Conservation (phyloP, 1,284 basidiomycete genomes). For the Ceratorhiza oryzae-sativae region DNA sequence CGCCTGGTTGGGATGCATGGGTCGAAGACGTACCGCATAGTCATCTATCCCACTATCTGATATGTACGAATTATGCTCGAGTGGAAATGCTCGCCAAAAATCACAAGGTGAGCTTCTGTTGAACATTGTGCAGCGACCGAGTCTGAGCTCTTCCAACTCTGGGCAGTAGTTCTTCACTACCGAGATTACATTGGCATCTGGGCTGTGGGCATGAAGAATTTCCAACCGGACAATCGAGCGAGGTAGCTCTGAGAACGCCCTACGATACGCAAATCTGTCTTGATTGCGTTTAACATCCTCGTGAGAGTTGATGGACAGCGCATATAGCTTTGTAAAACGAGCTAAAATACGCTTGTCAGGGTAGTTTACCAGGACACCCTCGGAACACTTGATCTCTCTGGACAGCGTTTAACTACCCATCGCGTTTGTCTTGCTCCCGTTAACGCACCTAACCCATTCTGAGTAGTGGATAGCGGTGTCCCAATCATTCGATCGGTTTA, state of each 20-base stretch:
- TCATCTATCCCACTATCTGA: constrained; percentile 22
- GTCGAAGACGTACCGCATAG: constrained; percentile 10
- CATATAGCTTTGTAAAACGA: background rate
- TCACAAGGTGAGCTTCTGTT: constrained; percentile 3
- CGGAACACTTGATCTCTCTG: constrained; percentile 3
- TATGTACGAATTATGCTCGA: constrained; percentile 28
- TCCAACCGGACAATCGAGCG: background rate
- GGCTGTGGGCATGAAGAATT: constrained; percentile 4
- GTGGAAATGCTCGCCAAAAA: constrained; percentile 11
- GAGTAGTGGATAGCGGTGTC: background rate
- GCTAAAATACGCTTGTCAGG: background rate
- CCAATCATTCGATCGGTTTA: background rate
- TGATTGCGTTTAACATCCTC: background rate
- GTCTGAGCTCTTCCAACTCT: constrained; percentile 1
- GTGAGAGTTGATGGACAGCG: constrained; percentile 13
- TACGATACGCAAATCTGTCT: constrained; percentile 1
- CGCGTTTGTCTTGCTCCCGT: background rate
- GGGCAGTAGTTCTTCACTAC: constrained; percentile 2
- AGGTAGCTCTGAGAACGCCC: background rate
- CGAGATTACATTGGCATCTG: constrained; percentile 7
- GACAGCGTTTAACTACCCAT: background rate
- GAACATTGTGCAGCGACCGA: constrained; percentile 25
- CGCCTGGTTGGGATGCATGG: too few relatives aligned
- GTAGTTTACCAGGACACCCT: background rate
- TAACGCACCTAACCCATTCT: background rate